Evolutionary conservation across 768 basidiomycete genomes (phyloP), one percentile per base, ranked within the genome.

Genomic region (Lyophyllum atratum): DNA sequence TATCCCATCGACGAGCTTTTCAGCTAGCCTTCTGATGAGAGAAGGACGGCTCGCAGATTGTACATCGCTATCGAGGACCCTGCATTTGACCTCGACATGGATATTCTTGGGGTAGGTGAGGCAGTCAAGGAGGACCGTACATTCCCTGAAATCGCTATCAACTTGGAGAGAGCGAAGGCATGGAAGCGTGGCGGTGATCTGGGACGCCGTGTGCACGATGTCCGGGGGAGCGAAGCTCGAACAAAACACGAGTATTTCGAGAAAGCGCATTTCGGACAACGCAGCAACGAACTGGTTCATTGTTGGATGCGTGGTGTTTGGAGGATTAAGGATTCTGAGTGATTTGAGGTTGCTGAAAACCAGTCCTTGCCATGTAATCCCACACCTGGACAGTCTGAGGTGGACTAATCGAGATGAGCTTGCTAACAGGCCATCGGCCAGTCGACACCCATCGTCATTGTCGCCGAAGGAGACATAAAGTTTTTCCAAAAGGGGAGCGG

Each of bases 401-500:
- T 31, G 26, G 6, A 31, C 1, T 29, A 47, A 29, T 47, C 28
- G 46, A 11, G 46, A 28, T 9, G 17, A 47, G 2, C 29, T 17
- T 1, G 29, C 10, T 2, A 47, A 5, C 26, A 31, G 15, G 28
- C 12, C n/a, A 8, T 47, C 29, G 3, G 28, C 15, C 17, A 47
- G 46, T 9, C 25, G 11, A 17, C 11, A 12, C 12, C 17, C 4
- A 9, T 17, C n/a, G 15, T 11, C 12, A 7, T 28, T 28, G 8
- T 26, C 14, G 17, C 6, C 4, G 29, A 28, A 28, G 28, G 21
- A 31, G 17, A 59, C 14, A 14, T 37, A 21, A 15, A 55, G 43
- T 17, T 25, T 42, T 47, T 52, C 39, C 9, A 55, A 15, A 21
- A 55, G 25, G 21, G 49, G 53, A n/a, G 58, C 54, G 33, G 58